Evolutionary conservation across 345 rosid species (phyloP).

Genomic region (Pistacia atlantica): DNA sequence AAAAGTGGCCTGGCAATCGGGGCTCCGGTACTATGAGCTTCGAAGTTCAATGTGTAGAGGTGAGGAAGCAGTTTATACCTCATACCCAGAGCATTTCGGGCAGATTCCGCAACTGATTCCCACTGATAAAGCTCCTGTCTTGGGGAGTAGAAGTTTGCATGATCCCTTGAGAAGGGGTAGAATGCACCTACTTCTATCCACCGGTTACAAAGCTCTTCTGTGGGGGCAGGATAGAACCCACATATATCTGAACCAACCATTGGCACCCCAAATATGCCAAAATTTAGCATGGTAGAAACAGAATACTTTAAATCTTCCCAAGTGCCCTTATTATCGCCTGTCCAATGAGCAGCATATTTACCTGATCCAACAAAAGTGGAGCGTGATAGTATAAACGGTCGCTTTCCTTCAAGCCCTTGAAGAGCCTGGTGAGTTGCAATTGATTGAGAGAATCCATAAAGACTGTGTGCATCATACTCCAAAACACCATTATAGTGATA

Average conservation of each 20-base stretch:
- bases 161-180: conserved; percentile 96
- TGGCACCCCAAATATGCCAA: conserved; percentile 90
- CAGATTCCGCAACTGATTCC: conserved; percentile 77
- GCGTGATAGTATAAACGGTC: conserved; percentile 85
- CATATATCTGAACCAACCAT: conserved; percentile 99
- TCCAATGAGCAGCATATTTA: conserved; percentile 93
- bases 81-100: conserved; percentile 96
- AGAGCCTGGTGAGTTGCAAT: conserved; percentile 90
- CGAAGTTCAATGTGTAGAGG: conserved; percentile 81
- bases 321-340: conserved; percentile 91
- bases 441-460: conserved; percentile 88
- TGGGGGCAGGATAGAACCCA: conserved; percentile 89
- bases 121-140: conserved; percentile 98
- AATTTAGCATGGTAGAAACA: conserved; percentile 84
- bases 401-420: conserved; percentile 71
- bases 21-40: conserved; percentile 77
- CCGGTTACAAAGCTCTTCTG: conserved; percentile 95
- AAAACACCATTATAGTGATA: conserved; percentile 83
- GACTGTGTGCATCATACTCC: conserved; percentile 92
- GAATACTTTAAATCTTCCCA: conserved; percentile 92
- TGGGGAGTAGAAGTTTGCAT: conserved; percentile 88
- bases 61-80: conserved; percentile 84
- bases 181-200: conserved; percentile 98
- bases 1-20: conserved; percentile 96
- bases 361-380: conserved; percentile 95